Evolutionary conservation across 805 yeast species (phyloP).

Genomic region (Cyberlindnera americana): DNA sequence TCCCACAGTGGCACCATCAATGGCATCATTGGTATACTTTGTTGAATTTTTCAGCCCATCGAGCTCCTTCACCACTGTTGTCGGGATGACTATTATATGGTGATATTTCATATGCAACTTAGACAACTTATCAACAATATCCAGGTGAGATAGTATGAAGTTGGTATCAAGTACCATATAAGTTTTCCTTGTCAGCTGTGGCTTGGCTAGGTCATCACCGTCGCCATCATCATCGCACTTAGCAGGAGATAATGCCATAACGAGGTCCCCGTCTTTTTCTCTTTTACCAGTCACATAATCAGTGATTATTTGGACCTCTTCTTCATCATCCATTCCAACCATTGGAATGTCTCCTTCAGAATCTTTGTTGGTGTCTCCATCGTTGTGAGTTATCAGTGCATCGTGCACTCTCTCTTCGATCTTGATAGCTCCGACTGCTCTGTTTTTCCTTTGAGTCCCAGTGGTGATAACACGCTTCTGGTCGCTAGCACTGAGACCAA

Average conservation of each 20-base stretch:
- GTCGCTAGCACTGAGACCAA: conserved; percentile 20
- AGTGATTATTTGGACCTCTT: conserved; percentile 42
- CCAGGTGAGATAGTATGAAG: conserved; percentile 67
- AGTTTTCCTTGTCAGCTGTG: conserved; percentile 24
- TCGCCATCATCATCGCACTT: conserved; percentile 1
- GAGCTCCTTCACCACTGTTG: conserved; percentile 67
- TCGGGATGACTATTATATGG: conserved; percentile 62
- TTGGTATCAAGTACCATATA: conserved; percentile 78
- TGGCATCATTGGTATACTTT: conserved; percentile 11
- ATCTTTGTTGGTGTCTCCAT: conserved; percentile 7
- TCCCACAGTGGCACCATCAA: conserved; percentile 40
- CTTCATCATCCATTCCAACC: conserved; percentile 45
- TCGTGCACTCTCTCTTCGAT: conserved; percentile 25
- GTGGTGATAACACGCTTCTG: conserved; percentile 18
- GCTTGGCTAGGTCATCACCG: conserved; percentile 10
- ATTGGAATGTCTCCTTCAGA: conserved; percentile 42
- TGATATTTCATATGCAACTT: conserved; percentile 37
- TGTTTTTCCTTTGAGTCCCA: conserved; percentile 15
- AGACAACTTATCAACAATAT: conserved; percentile 51
- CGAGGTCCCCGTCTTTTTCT: conserved; percentile 3
- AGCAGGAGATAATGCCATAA: background rate
- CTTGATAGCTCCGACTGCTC: conserved; percentile 26
- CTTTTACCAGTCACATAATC: conserved; percentile 34
- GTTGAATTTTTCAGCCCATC: conserved; percentile 69
- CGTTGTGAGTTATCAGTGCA: conserved; percentile 2